phyloP scores from a whole-genome alignment of 108 stramenopile genomes.

The Craspedostauros australis region DNA sequence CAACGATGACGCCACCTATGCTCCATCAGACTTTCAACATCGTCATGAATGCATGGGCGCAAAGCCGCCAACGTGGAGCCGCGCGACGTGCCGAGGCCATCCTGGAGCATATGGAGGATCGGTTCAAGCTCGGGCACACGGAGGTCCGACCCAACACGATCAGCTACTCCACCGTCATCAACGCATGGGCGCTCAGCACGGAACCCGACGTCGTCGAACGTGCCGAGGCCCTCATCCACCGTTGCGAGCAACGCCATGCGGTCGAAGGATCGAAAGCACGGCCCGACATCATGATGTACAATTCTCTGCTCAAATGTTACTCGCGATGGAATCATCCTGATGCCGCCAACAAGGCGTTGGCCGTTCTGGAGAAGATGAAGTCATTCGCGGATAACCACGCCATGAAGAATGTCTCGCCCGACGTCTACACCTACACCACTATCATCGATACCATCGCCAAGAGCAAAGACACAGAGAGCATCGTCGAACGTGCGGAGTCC shows the following conservation, averaged over 20 bases:
- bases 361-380: conserved; percentile 17
- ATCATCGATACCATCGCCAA: conserved; percentile 32
- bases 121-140: background rate
- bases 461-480: conserved; percentile 1
- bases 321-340: conserved; percentile 13
- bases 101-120: conserved; percentile 19
- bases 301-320: conserved; percentile 24
- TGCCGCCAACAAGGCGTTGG: conserved; percentile 10
- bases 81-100: conserved; percentile 19
- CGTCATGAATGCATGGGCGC: conserved; percentile 25
- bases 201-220: conserved; percentile 6
- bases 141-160: conserved; percentile 6
- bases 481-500: conserved; percentile 11
- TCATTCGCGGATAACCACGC: conserved; percentile 4
- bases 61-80: conserved; percentile 2
- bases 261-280: background rate
- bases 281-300: conserved; percentile 14
- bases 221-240: conserved; percentile 12
- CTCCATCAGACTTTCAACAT: conserved; percentile 17
- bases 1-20: conserved; percentile 4
- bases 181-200: conserved; percentile 14
- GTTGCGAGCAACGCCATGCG: conserved; percentile 6
- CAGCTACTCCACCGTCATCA: conserved; percentile 13
- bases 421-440: conserved; percentile 21
- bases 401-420: conserved; percentile 10